Conservation (phyloP, 768 basidiomycete genomes). For the Amanita muscaria region DNA sequence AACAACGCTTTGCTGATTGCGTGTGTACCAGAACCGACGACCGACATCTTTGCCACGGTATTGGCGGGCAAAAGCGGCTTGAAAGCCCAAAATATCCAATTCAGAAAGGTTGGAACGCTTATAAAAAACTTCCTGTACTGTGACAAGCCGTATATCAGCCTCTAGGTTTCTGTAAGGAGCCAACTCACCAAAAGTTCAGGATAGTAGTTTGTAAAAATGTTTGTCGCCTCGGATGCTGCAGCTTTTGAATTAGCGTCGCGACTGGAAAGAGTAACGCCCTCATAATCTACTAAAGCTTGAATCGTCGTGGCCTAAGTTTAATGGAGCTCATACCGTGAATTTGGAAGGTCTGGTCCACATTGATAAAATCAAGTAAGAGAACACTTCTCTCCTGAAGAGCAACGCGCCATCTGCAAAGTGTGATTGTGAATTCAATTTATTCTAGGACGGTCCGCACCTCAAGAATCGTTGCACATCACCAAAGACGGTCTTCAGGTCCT, state of each 20-base stretch:
- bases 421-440: slow-evolving; percentile 4
- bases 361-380: slow-evolving; percentile 57
- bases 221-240: slow-evolving; percentile 66
- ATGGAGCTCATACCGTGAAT: slow-evolving; percentile 50
- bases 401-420: slow-evolving; percentile 58
- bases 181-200: slow-evolving; percentile 64
- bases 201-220: slow-evolving; percentile 69
- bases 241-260: slow-evolving; percentile 69
- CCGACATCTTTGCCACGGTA: slow-evolving; percentile 75
- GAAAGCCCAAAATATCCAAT: slow-evolving; percentile 83
- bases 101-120: slow-evolving; percentile 66
- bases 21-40: slow-evolving; percentile 58
- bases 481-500: slow-evolving; percentile 63
- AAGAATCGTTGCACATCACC: slow-evolving; percentile 70
- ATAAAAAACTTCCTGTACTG: slow-evolving; percentile 75
- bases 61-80: slow-evolving; percentile 62
- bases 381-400: slow-evolving; percentile 68
- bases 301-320: no score
- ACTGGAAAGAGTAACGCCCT: slow-evolving; percentile 56
- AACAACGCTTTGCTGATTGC: slow-evolving; percentile 52
- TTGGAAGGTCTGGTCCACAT: slow-evolving; percentile 65
- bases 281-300: slow-evolving; percentile 68
- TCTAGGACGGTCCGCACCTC: slow-evolving; percentile 32
- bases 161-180: neutral
- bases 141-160: neutral